Evolutionary conservation across 345 rosid species (phyloP).

Genomic region (Trapa bicornis): DNA sequence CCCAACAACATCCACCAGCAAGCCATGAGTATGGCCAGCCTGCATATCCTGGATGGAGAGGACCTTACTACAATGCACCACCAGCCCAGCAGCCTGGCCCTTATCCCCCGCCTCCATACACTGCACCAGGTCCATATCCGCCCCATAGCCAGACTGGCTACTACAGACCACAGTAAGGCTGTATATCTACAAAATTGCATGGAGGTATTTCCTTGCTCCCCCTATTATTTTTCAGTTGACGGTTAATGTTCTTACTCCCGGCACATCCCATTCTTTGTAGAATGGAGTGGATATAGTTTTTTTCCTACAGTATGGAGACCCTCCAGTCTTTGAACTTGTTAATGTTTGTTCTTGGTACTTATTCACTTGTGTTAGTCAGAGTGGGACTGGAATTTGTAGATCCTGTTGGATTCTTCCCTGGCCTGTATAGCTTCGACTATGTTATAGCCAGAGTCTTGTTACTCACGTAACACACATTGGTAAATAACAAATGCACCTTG

Average conservation of each 20-base stretch:
- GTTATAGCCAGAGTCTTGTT: background rate
- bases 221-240: background rate
- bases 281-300: background rate
- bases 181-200: background rate
- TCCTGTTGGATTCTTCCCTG: background rate
- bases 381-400: background rate
- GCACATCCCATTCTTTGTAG: background rate
- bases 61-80: conserved; percentile 69
- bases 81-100: conserved; percentile 60
- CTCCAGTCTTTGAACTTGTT: background rate
- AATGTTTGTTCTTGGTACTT: background rate
- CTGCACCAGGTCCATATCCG: conserved; percentile 52
- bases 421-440: background rate
- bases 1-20: conserved; percentile 53
- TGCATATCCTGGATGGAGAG: conserved; percentile 83
- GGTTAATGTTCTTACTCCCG: background rate
- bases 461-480: background rate
- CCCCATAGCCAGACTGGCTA: conserved; percentile 72
- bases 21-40: conserved; percentile 69
- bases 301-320: background rate
- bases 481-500: background rate
- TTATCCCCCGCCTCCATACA: conserved; percentile 74
- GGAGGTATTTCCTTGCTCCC: background rate
- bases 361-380: background rate
- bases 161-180: conserved; percentile 44